These are phyloP conservation scores for Asterella californica DNA, from an alignment of 225 moss, liverwort and hornwort genomes.

Conservation along the genomic window DNA sequence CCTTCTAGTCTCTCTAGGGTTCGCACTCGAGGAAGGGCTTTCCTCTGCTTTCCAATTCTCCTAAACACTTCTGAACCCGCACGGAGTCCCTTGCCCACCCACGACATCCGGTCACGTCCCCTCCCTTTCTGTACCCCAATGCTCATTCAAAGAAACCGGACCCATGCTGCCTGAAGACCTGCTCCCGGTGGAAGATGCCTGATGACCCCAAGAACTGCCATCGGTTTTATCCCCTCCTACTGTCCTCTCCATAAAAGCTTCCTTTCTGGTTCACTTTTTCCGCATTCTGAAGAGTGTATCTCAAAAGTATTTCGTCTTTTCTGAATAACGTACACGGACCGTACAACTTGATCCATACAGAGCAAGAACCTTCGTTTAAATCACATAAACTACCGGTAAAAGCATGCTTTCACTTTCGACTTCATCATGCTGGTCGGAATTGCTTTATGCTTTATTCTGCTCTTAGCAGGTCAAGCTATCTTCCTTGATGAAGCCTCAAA, in stretches of 20 bases:
- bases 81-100: background rate
- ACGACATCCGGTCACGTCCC: background rate
- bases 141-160: background rate
- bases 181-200: background rate
- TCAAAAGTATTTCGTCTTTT: no score
- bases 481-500: no score
- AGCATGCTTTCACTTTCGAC: no score
- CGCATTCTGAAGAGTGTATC: no score
- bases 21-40: background rate
- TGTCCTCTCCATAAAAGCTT: background rate
- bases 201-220: background rate
- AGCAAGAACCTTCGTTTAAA: no score
- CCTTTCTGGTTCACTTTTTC: no score
- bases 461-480: no score
- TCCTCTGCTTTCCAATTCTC: background rate
- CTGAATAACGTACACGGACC: no score
- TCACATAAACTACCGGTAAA: no score
- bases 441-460: no score
- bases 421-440: no score
- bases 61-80: background rate
- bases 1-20: conserved; percentile 8
- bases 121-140: background rate
- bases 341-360: no score
- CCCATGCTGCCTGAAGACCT: background rate
- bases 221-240: background rate